These are phyloP conservation scores for Myxozyma monticola DNA, from an alignment of 805 yeast genomes.

Conservation along the genomic window DNA sequence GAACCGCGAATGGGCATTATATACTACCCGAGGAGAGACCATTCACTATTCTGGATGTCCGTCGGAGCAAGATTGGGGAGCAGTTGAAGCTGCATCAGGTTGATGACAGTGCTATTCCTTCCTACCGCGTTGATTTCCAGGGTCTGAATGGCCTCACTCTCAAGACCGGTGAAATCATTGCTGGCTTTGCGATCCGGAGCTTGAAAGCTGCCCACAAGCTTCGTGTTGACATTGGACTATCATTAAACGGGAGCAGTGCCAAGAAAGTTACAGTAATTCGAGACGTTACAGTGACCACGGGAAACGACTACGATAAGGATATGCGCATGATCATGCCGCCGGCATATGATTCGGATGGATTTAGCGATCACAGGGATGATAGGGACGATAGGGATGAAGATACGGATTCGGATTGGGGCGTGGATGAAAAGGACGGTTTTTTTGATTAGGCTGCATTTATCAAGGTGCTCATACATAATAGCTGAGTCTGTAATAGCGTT, in stretches of 20 bases:
- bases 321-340: slow-evolving; percentile 12
- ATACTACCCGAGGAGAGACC: background rate
- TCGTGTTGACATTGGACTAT: slow-evolving; percentile 1
- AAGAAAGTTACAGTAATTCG: slow-evolving; percentile 2
- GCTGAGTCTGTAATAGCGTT: too few species aligned
- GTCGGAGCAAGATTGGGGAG: background rate
- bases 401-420: slow-evolving; percentile 7
- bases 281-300: slow-evolving; percentile 3
- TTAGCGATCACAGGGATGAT: background rate
- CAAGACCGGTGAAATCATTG: background rate
- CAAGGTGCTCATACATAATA: too few species aligned
- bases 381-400: background rate
- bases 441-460: too few species aligned
- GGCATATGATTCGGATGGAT: slow-evolving; percentile 11
- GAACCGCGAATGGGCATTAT: background rate
- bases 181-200: slow-evolving; percentile 13
- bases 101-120: slow-evolving; percentile 1
- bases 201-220: slow-evolving; percentile 7
- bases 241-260: slow-evolving; percentile 13
- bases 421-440: slow-evolving; percentile 5
- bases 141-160: slow-evolving; percentile 1
- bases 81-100: background rate
- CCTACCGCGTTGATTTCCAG: slow-evolving; percentile 8
- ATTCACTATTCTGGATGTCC: slow-evolving; percentile 1
- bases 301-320: slow-evolving; percentile 12